Evolutionary conservation across 192 early-diverging fungal genomes (phyloP).

Genomic region (Coemansia sp.): DNA sequence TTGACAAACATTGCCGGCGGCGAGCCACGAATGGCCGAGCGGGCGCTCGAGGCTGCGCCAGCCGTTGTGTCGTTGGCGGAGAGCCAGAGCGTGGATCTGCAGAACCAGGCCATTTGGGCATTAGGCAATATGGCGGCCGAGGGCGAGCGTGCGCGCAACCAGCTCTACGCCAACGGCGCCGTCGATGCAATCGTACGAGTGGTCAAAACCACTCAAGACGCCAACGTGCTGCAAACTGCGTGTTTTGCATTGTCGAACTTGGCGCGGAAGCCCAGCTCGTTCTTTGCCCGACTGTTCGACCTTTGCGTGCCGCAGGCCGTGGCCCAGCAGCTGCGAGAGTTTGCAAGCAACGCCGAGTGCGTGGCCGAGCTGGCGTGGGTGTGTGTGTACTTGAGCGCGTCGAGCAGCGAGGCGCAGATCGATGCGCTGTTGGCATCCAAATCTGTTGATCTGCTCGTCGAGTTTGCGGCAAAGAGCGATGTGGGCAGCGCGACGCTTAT

Average conservation of each 20-base stretch:
- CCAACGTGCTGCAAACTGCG: constrained; percentile 57
- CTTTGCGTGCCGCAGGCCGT: constrained; percentile 50
- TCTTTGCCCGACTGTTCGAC: constrained; percentile 55
- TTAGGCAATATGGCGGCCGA: constrained; percentile 95
- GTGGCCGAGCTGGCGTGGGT: constrained; percentile 69
- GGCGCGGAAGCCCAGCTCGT: constrained; percentile 60
- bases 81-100: constrained; percentile 59
- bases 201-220: constrained; percentile 59
- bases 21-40: constrained; percentile 25
- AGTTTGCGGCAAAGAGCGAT: constrained; percentile 19
- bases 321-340: constrained; percentile 47
- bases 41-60: constrained; percentile 49
- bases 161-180: constrained; percentile 71
- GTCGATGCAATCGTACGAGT: constrained; percentile 71
- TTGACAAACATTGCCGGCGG: constrained; percentile 58
- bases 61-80: constrained; percentile 52
- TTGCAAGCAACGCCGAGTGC: constrained; percentile 46
- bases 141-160: constrained; percentile 66
- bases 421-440: constrained; percentile 45
- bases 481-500: constrained; percentile 44
- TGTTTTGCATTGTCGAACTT: constrained; percentile 75
- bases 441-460: constrained; percentile 26
- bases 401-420: constrained; percentile 49
- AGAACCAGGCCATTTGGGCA: constrained; percentile 89
- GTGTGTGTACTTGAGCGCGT: constrained; percentile 59